Evolutionary conservation across 768 basidiomycete genomes (phyloP).

Genomic region (Termitomyces sp.): DNA sequence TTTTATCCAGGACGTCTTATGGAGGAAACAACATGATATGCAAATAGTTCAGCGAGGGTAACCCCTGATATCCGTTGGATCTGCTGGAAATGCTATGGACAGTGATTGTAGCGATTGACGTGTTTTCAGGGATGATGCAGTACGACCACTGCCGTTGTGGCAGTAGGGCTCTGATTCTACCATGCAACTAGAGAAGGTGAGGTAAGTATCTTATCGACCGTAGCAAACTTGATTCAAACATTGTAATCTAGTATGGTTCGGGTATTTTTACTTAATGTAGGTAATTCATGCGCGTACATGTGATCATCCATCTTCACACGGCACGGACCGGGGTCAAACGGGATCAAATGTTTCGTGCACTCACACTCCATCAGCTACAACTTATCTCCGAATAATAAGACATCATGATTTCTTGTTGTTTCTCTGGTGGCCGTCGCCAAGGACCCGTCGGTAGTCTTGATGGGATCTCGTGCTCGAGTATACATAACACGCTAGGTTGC

Average conservation of each 20-base stretch:
- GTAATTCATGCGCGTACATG: background rate
- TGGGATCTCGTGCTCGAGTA: slow-evolving; percentile 11
- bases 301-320: background rate
- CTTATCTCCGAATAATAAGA: slow-evolving; percentile 8
- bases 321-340: background rate
- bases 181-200: background rate
- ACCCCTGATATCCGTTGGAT: background rate
- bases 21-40: slow-evolving; percentile 51
- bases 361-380: background rate
- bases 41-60: slow-evolving; percentile 46
- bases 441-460: slow-evolving; percentile 9
- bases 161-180: background rate
- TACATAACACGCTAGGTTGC: slow-evolving; percentile 6
- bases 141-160: background rate
- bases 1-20: slow-evolving; percentile 63
- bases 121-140: background rate
- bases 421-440: slow-evolving; percentile 7
- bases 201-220: too few species aligned
- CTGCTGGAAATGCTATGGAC: background rate
- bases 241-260: background rate
- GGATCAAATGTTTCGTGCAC: slow-evolving; percentile 16
- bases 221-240: too few species aligned
- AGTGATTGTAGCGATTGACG: background rate
- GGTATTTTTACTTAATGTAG: background rate
- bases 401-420: slow-evolving; percentile 26